These are phyloP conservation scores for Coemansia sp. DNA, from an alignment of 192 early-diverging fungal genomes.

Conservation along the genomic window DNA sequence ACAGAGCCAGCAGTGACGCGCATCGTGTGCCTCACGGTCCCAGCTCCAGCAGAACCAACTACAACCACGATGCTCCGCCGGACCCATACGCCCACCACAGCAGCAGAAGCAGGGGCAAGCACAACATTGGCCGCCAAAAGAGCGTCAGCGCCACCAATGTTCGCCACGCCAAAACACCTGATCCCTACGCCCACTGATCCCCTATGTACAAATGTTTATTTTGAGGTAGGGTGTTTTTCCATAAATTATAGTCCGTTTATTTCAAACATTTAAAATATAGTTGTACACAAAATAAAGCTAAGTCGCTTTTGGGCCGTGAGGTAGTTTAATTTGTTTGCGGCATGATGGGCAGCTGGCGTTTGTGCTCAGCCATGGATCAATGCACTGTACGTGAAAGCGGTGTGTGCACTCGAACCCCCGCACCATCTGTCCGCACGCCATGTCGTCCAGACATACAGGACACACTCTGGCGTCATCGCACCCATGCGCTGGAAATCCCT, in stretches of 20 bases:
- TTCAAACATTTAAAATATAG: conserved; percentile 1
- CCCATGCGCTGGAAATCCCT: conserved; percentile 10
- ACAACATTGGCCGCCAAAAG: conserved; percentile 1
- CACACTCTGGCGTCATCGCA: background rate
- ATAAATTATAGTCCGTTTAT: background rate
- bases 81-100: conserved; percentile 11
- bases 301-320: no score
- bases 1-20: background rate
- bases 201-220: conserved; percentile 1
- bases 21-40: background rate
- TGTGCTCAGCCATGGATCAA: conserved; percentile 37
- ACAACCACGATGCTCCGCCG: background rate
- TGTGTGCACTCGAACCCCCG: conserved; percentile 18
- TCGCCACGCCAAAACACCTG: conserved; percentile 2
- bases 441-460: conserved; percentile 22
- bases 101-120: background rate
- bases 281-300: background rate
- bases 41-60: conserved; percentile 5
- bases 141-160: conserved; percentile 6
- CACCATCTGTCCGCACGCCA: conserved; percentile 2
- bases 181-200: conserved; percentile 18
- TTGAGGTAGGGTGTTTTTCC: no score
- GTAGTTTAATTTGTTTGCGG: conserved; percentile 13
- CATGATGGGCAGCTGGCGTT: conserved; percentile 27
- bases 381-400: conserved; percentile 30